Conservation (phyloP, 2,329 filamentous ascomycete genomes). For the Aspergillus calidoustus region DNA sequence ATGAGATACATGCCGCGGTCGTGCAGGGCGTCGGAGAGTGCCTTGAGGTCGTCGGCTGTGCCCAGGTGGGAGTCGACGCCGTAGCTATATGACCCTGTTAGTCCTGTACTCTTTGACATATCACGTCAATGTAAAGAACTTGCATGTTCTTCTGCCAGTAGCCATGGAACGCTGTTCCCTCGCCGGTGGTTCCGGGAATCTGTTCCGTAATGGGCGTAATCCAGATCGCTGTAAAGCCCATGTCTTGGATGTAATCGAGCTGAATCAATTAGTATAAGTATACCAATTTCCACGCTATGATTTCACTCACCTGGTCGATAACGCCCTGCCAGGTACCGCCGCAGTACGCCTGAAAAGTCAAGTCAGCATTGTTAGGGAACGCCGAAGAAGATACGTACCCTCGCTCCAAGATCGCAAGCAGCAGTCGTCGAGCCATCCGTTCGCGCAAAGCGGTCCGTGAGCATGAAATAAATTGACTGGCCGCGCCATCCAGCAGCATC, state of each 20-base stretch:
- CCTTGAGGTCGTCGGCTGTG: conserved; percentile 47
- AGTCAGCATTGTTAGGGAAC: neutral
- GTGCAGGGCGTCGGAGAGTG: conserved; percentile 49
- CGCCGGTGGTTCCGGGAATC: conserved; percentile 37
- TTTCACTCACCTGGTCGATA: conserved; percentile 39
- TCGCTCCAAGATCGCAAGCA: conserved; percentile 19
- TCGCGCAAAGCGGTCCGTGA: conserved; percentile 62
- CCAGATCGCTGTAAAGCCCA: conserved; percentile 48
- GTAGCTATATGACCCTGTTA: neutral
- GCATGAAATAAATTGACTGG: neutral
- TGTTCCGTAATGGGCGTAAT: conserved; percentile 46
- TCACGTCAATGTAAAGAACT: conserved; percentile 37
- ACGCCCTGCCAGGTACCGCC: conserved; percentile 67
- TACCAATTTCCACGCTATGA: neutral
- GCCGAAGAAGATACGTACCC: neutral
- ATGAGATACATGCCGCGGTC: conserved; percentile 53
- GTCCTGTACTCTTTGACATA: conserved; percentile 19
- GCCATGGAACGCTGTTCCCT: conserved; percentile 51
- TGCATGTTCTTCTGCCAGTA: conserved; percentile 54
- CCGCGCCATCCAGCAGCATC: neutral
- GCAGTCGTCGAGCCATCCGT: conserved; percentile 44
- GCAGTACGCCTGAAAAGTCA: conserved; percentile 51
- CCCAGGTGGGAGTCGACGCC: conserved; percentile 43
- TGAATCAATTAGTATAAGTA: conserved; percentile 18
- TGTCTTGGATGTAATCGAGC: conserved; percentile 52